Evolutionary conservation across 163 green algal genomes (phyloP), one percentile per base, ranked within the genome.

Genomic region (Scenedesmus sp.): DNA sequence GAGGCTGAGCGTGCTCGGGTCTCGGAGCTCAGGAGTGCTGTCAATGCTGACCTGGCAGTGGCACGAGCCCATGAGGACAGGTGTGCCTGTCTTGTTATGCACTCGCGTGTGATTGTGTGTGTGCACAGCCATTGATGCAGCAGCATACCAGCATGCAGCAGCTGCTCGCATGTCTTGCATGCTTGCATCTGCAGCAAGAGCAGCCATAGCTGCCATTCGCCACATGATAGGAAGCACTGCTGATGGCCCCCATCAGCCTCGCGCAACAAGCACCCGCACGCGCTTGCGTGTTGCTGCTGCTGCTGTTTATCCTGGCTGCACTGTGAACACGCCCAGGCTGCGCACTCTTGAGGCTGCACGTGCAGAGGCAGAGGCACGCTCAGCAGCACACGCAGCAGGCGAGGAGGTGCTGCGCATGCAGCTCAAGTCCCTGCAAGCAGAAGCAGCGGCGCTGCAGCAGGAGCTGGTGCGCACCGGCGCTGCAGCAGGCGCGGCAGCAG

Each of bases 341-440:
- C 87, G 72, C 43, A 33, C 53, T 7, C 53, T 91, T 15, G 87
- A 87, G 78, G 43, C 87, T 33, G 76, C 78, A 12, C 65, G 78
- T 22, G 72, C 87, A 42, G 87, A 91, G 65, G 87, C 87, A 51
- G 87, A 91, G 24, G 87, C 87, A 0, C 76, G 87, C 6, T 49
- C 87, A 86, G 87, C 87, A 51, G 87, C 87, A 65, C 87, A 91
- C 46, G 87, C 87, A 72, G 76, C 87, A 81, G 87, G 87, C 37
- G 87, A 91, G 80, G 87, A 91, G 78, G 87, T 91, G 24, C 24
- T 85, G n/a, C 76, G 76, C 18, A 37, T 86, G 72, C 87, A 91
- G 78, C 46, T 81, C 2, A 49, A 10, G 12, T 26, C 82, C 0
- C 49, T 81, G n/a, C 46, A 81, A 35, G 35, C 37, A n/a, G 68